Conservation (phyloP, 371 early-diverging fungal genomes). For the Paraphysoderma sedebokerense region DNA sequence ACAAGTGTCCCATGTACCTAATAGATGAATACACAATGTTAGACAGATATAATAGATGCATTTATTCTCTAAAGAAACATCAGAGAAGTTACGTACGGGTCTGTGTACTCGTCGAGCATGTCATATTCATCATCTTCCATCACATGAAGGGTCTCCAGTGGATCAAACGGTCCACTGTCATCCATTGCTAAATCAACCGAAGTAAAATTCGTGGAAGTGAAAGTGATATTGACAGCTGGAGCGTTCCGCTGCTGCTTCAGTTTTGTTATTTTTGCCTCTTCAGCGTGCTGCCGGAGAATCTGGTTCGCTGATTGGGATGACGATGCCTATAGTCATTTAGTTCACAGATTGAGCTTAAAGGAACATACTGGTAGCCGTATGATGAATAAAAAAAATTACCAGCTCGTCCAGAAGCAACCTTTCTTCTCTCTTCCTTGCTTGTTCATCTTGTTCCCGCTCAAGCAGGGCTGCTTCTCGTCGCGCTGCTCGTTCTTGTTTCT, state of each 20-base stretch:
- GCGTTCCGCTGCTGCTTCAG: too few species aligned
- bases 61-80: too few species aligned
- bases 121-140: background rate
- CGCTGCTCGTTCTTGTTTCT: constrained; percentile 23
- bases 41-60: too few species aligned
- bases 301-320: constrained; percentile 28
- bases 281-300: constrained; percentile 23
- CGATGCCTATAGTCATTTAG: constrained; percentile 12
- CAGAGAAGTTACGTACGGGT: too few species aligned
- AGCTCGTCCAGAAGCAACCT: constrained; percentile 27
- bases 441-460: constrained; percentile 27
- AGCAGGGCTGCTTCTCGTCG: constrained; percentile 34
- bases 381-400: constrained; percentile 9
- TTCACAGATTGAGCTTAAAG: background rate
- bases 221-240: constrained; percentile 21
- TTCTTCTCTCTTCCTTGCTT: constrained; percentile 22
- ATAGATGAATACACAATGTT: too few species aligned
- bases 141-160: constrained; percentile 1
- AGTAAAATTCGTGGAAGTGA: constrained; percentile 9
- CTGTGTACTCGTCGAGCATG: background rate
- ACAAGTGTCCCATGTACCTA: too few species aligned
- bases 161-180: background rate
- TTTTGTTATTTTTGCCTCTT: too few species aligned
- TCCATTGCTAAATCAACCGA: background rate
- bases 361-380: background rate